These are phyloP conservation scores for Mucor irregularis DNA, from an alignment of 371 early-diverging fungal genomes.

Conservation along the genomic window DNA sequence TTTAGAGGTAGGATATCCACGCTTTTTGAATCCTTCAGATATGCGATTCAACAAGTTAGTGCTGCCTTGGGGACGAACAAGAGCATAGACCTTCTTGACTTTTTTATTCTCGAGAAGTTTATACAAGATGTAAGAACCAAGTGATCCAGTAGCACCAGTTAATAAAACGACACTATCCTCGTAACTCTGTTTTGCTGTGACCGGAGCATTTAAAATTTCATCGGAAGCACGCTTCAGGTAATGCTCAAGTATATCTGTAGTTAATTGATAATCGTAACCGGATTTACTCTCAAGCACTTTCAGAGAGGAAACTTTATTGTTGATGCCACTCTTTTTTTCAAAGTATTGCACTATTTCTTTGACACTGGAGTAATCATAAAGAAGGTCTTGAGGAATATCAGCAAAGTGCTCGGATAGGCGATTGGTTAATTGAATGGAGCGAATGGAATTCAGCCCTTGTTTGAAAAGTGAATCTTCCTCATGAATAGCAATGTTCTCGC, in stretches of 20 bases:
- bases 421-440: constrained; percentile 18
- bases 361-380: constrained; percentile 27
- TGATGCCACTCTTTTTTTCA: background rate
- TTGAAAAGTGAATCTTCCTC: constrained; percentile 16
- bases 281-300: no score
- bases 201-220: no score
- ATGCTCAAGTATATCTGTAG: background rate
- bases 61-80: constrained; percentile 22
- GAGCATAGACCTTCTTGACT: constrained; percentile 29
- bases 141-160: constrained; percentile 46
- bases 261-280: no score
- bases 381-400: constrained; percentile 30
- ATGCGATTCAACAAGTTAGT: constrained; percentile 18
- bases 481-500: background rate
- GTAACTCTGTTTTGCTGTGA: no score
- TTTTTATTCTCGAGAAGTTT: constrained; percentile 19
- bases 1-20: constrained; percentile 16
- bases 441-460: constrained; percentile 19
- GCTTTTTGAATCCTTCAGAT: constrained; percentile 18
- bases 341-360: constrained; percentile 19
- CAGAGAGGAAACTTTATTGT: background rate
- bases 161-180: constrained; percentile 25
- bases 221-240: background rate
- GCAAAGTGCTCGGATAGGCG: constrained; percentile 11
- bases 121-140: constrained; percentile 37